Evolutionary conservation across 257 asterid genomes (phyloP), one percentile per base, ranked within the genome.

Genomic region (Orobanche coerulescens): DNA sequence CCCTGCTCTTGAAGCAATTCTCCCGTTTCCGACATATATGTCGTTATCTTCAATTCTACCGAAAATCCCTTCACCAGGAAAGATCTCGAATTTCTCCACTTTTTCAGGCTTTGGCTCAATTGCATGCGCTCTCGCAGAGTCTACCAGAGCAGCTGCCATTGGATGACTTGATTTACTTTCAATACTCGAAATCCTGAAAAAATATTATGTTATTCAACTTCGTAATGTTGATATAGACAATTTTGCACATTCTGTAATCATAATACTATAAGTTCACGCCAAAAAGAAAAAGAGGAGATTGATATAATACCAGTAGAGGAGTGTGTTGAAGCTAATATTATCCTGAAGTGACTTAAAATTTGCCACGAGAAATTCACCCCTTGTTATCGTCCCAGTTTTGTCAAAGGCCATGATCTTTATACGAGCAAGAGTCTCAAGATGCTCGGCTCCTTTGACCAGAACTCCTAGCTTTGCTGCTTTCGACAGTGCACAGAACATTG

Each of bases 121-220:
- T 0, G 72, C 66, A 11, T 44, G 46, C 4, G 66, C 62, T 49
- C 78, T 70, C 2, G 86, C 92, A 44, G 59, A 74, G 58, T 83
- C 92, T 4, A 82, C 64, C 47, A 88, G 67, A 15, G 91, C 86
- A 12, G 80, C 80, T 10, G 94, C 94, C 86, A 88, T 70, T 3
- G 93, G 96, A 73, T 88, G 96, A 47, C 86, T 76, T 23, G 96
- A 88, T 68, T 81, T 88, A 64, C 83, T 81, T 68, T 88, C 96
- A 4, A 88, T 76, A 60, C 92, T 88, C 31, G 94, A 81, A 54
- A 83, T 81, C 94, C 96, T 88, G 40, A 0, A 58, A 43, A 28
- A 59, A 22, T 3, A 39, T 9, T 11, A 11, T 4, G 33, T 23
- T 20, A 24, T 34, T 55, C 43, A 55, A 30, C 14, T 24, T 48